Evolutionary conservation across 2,329 filamentous ascomycete species (phyloP).

Genomic region (Aureobasidium leucospermi): DNA sequence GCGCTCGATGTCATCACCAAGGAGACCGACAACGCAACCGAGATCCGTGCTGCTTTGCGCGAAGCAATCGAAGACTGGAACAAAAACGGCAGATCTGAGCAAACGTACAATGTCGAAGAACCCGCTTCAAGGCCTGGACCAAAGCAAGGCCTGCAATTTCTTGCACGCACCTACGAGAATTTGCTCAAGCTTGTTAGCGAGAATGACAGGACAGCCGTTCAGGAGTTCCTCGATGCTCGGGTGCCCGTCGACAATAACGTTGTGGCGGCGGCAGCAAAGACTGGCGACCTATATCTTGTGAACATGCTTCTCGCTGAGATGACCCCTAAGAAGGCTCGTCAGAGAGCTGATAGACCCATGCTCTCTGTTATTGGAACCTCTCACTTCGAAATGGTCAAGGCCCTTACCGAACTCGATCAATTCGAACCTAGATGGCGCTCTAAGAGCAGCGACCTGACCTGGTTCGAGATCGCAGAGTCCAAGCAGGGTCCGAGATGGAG

Average conservation of each 20-base stretch:
- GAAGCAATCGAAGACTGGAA: slow-evolving; percentile 40
- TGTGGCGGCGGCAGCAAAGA: slow-evolving; percentile 83
- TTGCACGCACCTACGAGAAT: slow-evolving; percentile 43
- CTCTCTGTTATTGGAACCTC: slow-evolving; percentile 85
- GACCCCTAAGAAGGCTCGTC: slow-evolving; percentile 52
- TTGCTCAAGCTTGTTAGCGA: slow-evolving; percentile 41
- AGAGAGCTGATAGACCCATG: slow-evolving; percentile 83
- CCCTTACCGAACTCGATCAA: slow-evolving; percentile 33
- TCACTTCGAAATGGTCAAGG: slow-evolving; percentile 74
- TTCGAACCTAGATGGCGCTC: slow-evolving; percentile 76
- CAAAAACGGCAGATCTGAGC: slow-evolving; percentile 32
- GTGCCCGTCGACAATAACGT: slow-evolving; percentile 63
- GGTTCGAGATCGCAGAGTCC: slow-evolving; percentile 78
- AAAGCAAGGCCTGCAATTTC: slow-evolving; percentile 39
- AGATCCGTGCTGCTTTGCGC: slow-evolving; percentile 47
- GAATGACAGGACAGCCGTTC: slow-evolving; percentile 42
- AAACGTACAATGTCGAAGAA: slow-evolving; percentile 42
- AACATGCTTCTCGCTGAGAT: slow-evolving; percentile 55
- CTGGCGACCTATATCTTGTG: slow-evolving; percentile 81
- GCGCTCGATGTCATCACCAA: slow-evolving; percentile 76
- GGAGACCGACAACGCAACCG: slow-evolving; percentile 71
- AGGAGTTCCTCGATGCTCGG: slow-evolving; percentile 38
- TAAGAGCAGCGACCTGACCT: slow-evolving; percentile 64
- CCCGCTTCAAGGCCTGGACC: slow-evolving; percentile 31
- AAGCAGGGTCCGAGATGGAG: slow-evolving; percentile 84